Conservation (phyloP, 352 stramenopile species). For the Globisporangium sylvaticum region DNA sequence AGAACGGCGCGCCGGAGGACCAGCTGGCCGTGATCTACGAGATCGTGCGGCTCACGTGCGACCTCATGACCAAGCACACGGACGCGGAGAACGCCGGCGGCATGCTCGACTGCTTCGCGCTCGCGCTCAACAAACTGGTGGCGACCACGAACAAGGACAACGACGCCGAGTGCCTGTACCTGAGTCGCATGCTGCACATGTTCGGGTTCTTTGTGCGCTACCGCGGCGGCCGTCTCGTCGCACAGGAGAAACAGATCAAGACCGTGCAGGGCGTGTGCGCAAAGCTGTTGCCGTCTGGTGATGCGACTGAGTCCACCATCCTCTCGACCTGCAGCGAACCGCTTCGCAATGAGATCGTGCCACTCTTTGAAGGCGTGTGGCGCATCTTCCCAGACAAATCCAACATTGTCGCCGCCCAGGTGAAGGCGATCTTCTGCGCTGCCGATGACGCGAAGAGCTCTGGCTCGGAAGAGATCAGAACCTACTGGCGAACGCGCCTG, state of each 20-base stretch:
- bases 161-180: slow-evolving; percentile 54
- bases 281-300: slow-evolving; percentile 24
- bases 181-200: slow-evolving; percentile 61
- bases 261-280: slow-evolving; percentile 42
- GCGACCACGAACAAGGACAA: slow-evolving; percentile 24
- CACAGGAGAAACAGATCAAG: slow-evolving; percentile 25
- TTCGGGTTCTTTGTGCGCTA: slow-evolving; percentile 55
- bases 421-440: slow-evolving; percentile 44
- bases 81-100: slow-evolving; percentile 53
- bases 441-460: slow-evolving; percentile 7
- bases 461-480: slow-evolving; percentile 16
- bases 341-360: slow-evolving; percentile 44
- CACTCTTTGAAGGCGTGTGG: slow-evolving; percentile 61
- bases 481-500: slow-evolving; percentile 52
- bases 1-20: slow-evolving; percentile 10
- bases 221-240: slow-evolving; percentile 50
- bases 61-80: slow-evolving; percentile 76
- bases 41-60: slow-evolving; percentile 64
- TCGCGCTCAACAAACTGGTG: slow-evolving; percentile 55
- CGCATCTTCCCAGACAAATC: slow-evolving; percentile 47
- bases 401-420: slow-evolving; percentile 31
- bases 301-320: slow-evolving; percentile 28
- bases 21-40: slow-evolving; percentile 47
- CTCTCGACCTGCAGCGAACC: slow-evolving; percentile 30
- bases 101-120: slow-evolving; percentile 64